phyloP scores from a whole-genome alignment of 116 monocot species.

The Iris pallida region DNA sequence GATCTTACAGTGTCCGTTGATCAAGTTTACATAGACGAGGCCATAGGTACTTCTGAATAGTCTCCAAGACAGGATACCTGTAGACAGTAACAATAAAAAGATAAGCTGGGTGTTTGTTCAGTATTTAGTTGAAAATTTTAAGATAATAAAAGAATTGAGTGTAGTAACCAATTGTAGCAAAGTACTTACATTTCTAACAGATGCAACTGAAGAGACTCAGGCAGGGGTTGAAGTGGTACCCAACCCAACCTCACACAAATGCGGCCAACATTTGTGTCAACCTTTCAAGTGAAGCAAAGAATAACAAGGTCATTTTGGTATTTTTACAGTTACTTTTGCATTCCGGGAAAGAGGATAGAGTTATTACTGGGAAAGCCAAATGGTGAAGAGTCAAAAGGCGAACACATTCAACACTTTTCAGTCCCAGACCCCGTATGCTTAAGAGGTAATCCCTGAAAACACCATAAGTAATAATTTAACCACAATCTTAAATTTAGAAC shows the following conservation, averaged over 20 bases:
- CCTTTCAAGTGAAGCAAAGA: slow-evolving; percentile 33
- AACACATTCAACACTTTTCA: slow-evolving; percentile 99
- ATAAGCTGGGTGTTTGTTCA: slow-evolving; percentile 2
- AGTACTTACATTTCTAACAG: slow-evolving; percentile 74
- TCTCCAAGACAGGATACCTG: slow-evolving; percentile 84
- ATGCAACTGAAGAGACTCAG: slow-evolving; percentile 87
- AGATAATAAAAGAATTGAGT: neutral
- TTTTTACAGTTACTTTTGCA: neutral
- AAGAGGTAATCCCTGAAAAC: slow-evolving; percentile 83
- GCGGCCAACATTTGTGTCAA: slow-evolving; percentile 97
- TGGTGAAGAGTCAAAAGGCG: slow-evolving; percentile 94
- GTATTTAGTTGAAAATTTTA: neutral
- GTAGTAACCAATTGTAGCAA: neutral
- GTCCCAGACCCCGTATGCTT: slow-evolving; percentile 86
- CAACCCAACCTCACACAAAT: slow-evolving; percentile 97
- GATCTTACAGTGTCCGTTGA: slow-evolving; percentile 77
- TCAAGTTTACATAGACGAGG: slow-evolving; percentile 87
- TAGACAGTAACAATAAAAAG: slow-evolving; percentile 7
- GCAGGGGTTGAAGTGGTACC: slow-evolving; percentile 96
- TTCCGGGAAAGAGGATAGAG: neutral
- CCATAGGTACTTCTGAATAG: slow-evolving; percentile 96
- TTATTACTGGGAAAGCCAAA: slow-evolving; percentile 88
- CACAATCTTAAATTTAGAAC: neutral
- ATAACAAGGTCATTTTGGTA: neutral
- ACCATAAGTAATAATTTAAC: slow-evolving; percentile 4